A percentile compares a stretch with the other conserved stretches of the same genome.
Evolutionary conservation across 148 eudicot species (phyloP).

Genomic region (Rhododendron kiyosumense): DNA sequence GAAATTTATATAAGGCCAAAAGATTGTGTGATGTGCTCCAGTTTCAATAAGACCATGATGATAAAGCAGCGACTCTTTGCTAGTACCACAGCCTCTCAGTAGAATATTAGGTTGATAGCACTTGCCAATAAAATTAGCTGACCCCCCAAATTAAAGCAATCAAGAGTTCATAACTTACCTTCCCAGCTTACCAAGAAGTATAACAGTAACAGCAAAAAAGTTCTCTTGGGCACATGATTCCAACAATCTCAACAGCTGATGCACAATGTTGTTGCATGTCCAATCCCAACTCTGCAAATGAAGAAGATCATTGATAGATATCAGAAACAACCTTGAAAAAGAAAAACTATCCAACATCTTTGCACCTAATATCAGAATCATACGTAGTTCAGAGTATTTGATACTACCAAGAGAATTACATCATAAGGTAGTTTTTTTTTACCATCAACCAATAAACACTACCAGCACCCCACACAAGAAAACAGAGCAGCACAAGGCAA

Average conservation of each 20-base stretch:
- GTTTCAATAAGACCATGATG: neutral
- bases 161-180: conserved; percentile 33
- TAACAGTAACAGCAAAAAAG: conserved; percentile 30
- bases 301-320: neutral
- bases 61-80: neutral
- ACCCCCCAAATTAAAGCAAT: neutral
- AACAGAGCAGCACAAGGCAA: neutral
- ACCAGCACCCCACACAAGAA: neutral
- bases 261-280: conserved; percentile 40
- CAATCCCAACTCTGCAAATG: conserved; percentile 65
- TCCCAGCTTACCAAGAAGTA: conserved; percentile 63
- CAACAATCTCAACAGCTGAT: conserved; percentile 35
- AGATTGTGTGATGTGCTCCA: neutral
- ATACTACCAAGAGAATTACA: neutral
- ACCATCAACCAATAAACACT: neutral
- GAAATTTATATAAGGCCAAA: neutral
- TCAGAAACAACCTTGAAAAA: neutral
- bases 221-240: conserved; percentile 31
- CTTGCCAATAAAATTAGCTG: neutral
- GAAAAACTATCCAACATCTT: neutral
- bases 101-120: neutral
- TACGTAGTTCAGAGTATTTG: neutral
- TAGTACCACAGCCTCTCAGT: neutral
- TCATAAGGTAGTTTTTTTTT: neutral
- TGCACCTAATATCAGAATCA: neutral